These are phyloP conservation scores for Didymella segeticola DNA, from an alignment of 2,329 filamentous ascomycete genomes.

Conservation along the genomic window DNA sequence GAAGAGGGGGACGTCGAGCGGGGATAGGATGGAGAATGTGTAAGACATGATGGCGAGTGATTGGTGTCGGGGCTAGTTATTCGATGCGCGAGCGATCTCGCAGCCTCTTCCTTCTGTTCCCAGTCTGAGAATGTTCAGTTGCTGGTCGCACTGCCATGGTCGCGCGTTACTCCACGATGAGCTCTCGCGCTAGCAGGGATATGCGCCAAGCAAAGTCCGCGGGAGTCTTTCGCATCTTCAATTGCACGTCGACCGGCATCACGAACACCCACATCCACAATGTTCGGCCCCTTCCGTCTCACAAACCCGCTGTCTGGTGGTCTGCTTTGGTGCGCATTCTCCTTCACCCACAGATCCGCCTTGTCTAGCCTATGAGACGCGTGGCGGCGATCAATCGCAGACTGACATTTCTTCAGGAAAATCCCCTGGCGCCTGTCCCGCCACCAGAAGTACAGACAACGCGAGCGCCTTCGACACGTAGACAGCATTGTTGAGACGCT, in stretches of 20 bases:
- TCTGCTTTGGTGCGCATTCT: conserved; percentile 43
- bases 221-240: conserved; percentile 34
- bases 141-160: background rate
- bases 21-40: conserved; percentile 97
- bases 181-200: conserved; percentile 36
- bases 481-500: conserved; percentile 87
- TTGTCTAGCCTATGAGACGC: background rate
- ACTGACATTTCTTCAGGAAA: conserved; percentile 69
- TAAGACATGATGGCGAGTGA: conserved; percentile 76
- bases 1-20: conserved; percentile 94
- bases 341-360: background rate
- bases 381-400: background rate
- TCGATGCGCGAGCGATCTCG: background rate
- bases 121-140: background rate
- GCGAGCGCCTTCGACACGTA: conserved; percentile 65
- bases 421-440: conserved; percentile 93
- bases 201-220: conserved; percentile 40
- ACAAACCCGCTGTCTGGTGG: conserved; percentile 50
- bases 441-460: conserved; percentile 57
- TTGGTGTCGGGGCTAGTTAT: background rate
- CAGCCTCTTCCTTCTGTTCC: too few relatives aligned
- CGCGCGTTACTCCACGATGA: conserved; percentile 9
- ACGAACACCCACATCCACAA: conserved; percentile 33
- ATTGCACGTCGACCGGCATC: conserved; percentile 19
- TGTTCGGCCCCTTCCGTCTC: conserved; percentile 51